Evolutionary conservation across 495 filamentous ascomycete genomes (phyloP).

Genomic region (Staphylotrichum tortipilum): DNA sequence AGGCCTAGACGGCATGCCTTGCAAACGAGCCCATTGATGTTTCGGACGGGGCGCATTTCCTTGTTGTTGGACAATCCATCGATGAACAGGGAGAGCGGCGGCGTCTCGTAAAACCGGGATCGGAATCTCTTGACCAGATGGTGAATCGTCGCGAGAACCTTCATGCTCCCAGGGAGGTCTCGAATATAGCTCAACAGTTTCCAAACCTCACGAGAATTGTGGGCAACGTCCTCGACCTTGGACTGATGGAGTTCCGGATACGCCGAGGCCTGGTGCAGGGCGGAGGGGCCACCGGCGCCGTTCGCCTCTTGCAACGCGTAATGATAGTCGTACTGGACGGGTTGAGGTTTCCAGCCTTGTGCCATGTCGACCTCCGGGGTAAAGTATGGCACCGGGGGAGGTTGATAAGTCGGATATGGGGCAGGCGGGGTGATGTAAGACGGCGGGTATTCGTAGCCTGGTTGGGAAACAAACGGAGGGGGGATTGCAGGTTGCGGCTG

Average conservation of each 20-base stretch:
- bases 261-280: constrained; percentile 9
- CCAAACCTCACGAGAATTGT: constrained; percentile 55
- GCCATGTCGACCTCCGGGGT: constrained; percentile 12
- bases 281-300: constrained; percentile 8
- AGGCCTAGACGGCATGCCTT: constrained; percentile 46
- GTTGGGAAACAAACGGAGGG: constrained; percentile 19
- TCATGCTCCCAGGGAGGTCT: constrained; percentile 52
- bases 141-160: constrained; percentile 56
- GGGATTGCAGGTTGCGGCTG: constrained; percentile 28
- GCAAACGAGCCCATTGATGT: constrained; percentile 55
- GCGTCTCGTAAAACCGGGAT: constrained; percentile 45
- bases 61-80: constrained; percentile 57
- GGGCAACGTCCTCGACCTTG: constrained; percentile 51
- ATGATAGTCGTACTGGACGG: constrained; percentile 18
- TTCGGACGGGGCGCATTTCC: constrained; percentile 58
- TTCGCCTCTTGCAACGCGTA: constrained; percentile 19
- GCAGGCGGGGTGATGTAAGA: constrained; percentile 20
- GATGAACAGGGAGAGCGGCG: constrained; percentile 52
- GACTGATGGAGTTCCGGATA: constrained; percentile 35
- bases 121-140: constrained; percentile 49
- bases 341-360: constrained; percentile 11
- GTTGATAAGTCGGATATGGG: constrained; percentile 21
- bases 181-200: constrained; percentile 49
- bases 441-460: constrained; percentile 19
- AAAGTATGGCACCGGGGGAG: constrained; percentile 14